Conservation (phyloP, 164 flowering plant genomes). For the Hamamelis virginiana region DNA sequence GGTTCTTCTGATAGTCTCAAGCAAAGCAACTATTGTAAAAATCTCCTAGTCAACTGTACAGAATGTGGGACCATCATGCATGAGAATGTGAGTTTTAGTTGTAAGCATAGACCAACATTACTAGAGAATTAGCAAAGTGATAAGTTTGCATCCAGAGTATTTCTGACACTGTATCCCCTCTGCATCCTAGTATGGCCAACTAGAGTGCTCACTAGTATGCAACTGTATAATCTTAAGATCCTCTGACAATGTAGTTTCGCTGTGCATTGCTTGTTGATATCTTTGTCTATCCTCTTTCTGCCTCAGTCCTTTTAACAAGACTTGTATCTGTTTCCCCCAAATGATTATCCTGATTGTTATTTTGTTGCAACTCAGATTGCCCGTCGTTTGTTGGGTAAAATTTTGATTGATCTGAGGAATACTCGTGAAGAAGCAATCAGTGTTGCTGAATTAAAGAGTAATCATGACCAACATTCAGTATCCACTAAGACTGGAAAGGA, state of each 20-base stretch:
- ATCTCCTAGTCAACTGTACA: neutral
- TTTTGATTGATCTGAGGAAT: conserved; percentile 90
- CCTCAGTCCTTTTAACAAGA: neutral
- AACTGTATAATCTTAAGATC: neutral
- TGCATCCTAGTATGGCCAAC: neutral
- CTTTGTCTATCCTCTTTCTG: too few relatives aligned
- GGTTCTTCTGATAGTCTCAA: neutral
- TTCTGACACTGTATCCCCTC: neutral
- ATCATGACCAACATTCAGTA: conserved; percentile 47
- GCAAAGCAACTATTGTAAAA: neutral
- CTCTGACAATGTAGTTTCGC: too few relatives aligned
- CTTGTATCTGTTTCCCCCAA: neutral
- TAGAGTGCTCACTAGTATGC: neutral
- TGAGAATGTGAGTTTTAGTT: neutral
- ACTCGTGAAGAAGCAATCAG: conserved; percentile 92
- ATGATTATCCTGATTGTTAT: neutral
- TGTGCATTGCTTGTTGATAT: too few relatives aligned
- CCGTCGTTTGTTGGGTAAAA: conserved; percentile 93
- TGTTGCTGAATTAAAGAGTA: conserved; percentile 81
- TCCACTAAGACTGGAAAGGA: conserved; percentile 37
- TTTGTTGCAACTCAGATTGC: conserved; percentile 62
- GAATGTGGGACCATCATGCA: neutral
- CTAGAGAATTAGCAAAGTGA: neutral
- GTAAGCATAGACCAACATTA: too few relatives aligned
- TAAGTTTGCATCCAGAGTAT: neutral